Evolutionary conservation across 2,329 filamentous ascomycete species (phyloP).

Genomic region (Akanthomyces dipterigenus): DNA sequence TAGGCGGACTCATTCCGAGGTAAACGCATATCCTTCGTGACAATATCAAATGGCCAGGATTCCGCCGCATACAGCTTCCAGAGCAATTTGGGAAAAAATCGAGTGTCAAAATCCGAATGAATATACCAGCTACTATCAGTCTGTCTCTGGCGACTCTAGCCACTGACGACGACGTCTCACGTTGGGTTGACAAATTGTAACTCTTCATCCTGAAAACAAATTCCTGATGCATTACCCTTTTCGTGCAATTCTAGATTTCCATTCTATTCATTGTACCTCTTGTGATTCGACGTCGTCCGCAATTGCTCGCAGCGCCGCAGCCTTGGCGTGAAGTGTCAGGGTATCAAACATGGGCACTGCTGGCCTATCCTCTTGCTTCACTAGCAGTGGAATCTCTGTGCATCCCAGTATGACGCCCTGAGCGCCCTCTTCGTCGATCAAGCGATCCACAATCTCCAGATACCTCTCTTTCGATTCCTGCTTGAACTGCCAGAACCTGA

Average conservation of each 20-base stretch:
- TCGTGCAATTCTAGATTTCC: background rate
- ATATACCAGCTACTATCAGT: no score
- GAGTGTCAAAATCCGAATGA: no score
- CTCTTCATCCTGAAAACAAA: no score
- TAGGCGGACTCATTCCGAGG: no score
- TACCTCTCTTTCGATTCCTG: conserved; percentile 4
- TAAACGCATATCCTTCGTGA: no score
- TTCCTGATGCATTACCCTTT: background rate
- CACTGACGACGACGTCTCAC: no score
- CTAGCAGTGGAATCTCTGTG: conserved; percentile 18
- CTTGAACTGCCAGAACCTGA: conserved; percentile 9
- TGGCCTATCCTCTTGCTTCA: conserved; percentile 13
- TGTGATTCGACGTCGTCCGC: background rate
- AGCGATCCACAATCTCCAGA: conserved; percentile 11
- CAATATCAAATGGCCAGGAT: no score
- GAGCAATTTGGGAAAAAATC: no score
- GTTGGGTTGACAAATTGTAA: no score
- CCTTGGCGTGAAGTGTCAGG: conserved; percentile 13
- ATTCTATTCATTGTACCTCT: no score
- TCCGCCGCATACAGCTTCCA: no score
- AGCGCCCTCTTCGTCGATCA: conserved; percentile 12
- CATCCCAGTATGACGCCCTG: conserved; percentile 14
- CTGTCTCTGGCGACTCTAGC: no score
- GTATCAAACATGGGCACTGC: conserved; percentile 14
- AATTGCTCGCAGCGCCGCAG: conserved; percentile 6